Percentiles rank a stretch among this genome's conserved stretches.
These are phyloP conservation scores for Aspergillus bertholletiae DNA, from an alignment of 495 filamentous ascomycete species.

Conservation along the genomic window DNA sequence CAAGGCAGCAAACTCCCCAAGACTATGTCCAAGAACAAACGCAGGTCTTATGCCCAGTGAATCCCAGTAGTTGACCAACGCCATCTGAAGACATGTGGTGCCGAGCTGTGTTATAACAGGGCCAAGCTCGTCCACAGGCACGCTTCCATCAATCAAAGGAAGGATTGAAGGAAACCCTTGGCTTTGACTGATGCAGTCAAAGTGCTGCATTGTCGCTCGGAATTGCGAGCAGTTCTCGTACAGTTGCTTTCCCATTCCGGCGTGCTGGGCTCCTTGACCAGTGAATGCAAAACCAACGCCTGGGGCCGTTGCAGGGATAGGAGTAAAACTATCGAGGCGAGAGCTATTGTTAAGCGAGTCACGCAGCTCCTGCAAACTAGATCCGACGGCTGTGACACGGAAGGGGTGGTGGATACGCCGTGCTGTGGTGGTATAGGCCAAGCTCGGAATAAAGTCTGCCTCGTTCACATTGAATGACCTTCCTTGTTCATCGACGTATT, in stretches of 20 bases:
- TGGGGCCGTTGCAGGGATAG: slow-evolving; percentile 40
- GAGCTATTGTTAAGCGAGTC: slow-evolving; percentile 20
- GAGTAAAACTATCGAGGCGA: slow-evolving; percentile 29
- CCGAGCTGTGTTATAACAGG: slow-evolving; percentile 78
- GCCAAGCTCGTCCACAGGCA: slow-evolving; percentile 52
- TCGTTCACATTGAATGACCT: slow-evolving; percentile 36
- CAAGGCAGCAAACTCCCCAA: slow-evolving; percentile 80
- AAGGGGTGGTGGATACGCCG: slow-evolving; percentile 79
- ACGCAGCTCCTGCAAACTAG: slow-evolving; percentile 29
- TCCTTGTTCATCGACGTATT: slow-evolving; percentile 49
- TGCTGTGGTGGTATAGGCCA: slow-evolving; percentile 82
- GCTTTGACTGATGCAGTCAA: slow-evolving; percentile 62
- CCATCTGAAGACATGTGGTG: slow-evolving; percentile 78
- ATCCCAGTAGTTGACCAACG: slow-evolving; percentile 73
- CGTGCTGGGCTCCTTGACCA: slow-evolving; percentile 57
- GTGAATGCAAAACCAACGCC: slow-evolving; percentile 50
- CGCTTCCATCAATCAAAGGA: slow-evolving; percentile 55
- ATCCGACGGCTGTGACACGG: slow-evolving; percentile 59
- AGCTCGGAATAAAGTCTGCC: slow-evolving; percentile 25
- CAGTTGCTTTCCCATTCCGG: slow-evolving; percentile 68
- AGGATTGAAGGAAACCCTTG: slow-evolving; percentile 67
- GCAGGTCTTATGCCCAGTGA: slow-evolving; percentile 74
- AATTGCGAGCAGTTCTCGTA: slow-evolving; percentile 65
- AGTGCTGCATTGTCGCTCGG: slow-evolving; percentile 64
- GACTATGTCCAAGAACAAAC: slow-evolving; percentile 74